Evolutionary conservation across 1,139 yeast genomes (phyloP).

Genomic region (Kodamaea alishanica): DNA sequence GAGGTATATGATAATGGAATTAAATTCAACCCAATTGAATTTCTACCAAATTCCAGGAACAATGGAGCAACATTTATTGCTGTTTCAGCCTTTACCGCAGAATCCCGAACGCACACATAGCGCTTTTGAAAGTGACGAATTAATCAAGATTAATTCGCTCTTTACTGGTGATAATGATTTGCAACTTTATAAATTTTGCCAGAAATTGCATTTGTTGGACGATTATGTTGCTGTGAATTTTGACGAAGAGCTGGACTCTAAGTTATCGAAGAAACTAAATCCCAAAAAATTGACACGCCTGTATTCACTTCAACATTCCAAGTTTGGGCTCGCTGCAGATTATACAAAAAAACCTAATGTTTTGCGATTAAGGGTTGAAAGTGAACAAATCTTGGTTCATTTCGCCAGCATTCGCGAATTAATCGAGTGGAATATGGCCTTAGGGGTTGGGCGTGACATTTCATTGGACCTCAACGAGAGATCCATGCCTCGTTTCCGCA

Average conservation of each 20-base stretch:
- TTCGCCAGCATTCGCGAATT: conserved; percentile 55
- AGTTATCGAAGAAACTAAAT: conserved; percentile 3
- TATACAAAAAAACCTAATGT: conserved; percentile 59
- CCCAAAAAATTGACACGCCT: conserved; percentile 30
- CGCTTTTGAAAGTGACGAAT: conserved; percentile 14
- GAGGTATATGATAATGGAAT: conserved; percentile 59
- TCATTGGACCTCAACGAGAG: conserved; percentile 58
- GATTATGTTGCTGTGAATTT: conserved; percentile 6
- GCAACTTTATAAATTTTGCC: conserved; percentile 33
- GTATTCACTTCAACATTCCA: conserved; percentile 67
- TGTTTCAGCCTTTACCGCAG: conserved; percentile 16
- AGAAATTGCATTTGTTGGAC: conserved; percentile 18
- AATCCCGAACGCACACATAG: conserved; percentile 13
- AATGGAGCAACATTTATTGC: conserved; percentile 28
- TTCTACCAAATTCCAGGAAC: conserved; percentile 45
- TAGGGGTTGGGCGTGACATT: conserved; percentile 61
- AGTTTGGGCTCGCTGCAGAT: conserved; percentile 66
- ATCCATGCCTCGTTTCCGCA: conserved; percentile 62
- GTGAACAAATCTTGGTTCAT: conserved; percentile 61
- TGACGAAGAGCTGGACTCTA: conserved; percentile 8
- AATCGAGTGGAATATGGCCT: conserved; percentile 61
- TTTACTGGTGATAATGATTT: conserved; percentile 37
- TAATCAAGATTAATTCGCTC: conserved; percentile 19
- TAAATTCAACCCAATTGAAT: conserved; percentile 73
- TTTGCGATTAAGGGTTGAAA: conserved; percentile 59